Percentiles rank a stretch among this genome's conserved stretches.
These are phyloP conservation scores for Knufia fluminis DNA, from an alignment of 2,329 filamentous ascomycete genomes.

Conservation along the genomic window DNA sequence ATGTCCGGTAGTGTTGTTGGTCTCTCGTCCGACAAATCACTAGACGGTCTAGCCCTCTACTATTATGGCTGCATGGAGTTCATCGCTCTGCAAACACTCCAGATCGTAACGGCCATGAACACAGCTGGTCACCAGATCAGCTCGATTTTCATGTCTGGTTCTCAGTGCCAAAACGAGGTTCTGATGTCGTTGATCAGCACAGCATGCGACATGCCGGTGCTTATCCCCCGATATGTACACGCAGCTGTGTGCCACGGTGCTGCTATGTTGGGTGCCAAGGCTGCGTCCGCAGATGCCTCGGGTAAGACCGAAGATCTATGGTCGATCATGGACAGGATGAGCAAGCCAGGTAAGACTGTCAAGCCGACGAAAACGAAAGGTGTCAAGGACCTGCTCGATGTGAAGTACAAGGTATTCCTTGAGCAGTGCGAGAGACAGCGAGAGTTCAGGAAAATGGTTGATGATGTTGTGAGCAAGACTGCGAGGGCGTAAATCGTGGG, in stretches of 20 bases:
- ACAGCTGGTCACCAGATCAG: conserved; percentile 73
- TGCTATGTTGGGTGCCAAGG: conserved; percentile 95
- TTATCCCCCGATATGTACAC: conserved; percentile 88
- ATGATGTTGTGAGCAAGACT: conserved; percentile 40
- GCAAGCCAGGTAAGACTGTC: conserved; percentile 80
- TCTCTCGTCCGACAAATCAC: conserved; percentile 73
- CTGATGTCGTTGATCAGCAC: conserved; percentile 88
- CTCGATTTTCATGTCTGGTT: conserved; percentile 97
- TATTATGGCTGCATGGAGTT: conserved; percentile 98
- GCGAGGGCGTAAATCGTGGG: background rate
- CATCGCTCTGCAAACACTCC: conserved; percentile 90
- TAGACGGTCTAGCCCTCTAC: conserved; percentile 78
- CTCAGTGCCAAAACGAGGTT: conserved; percentile 90
- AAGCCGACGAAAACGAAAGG: conserved; percentile 60
- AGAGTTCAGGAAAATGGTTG: conserved; percentile 67
- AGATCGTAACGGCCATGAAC: conserved; percentile 95
- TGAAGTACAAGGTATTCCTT: conserved; percentile 93
- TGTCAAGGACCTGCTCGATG: conserved; percentile 70
- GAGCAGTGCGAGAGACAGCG: conserved; percentile 84
- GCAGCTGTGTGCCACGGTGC: conserved; percentile 96
- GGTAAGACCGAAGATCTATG: conserved; percentile 80
- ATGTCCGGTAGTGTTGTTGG: conserved; percentile 90
- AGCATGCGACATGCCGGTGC: conserved; percentile 80
- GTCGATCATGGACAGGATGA: conserved; percentile 97
- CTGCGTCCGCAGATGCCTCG: conserved; percentile 69